A percentile compares a stretch with the other conserved stretches of the same genome.
These are phyloP conservation scores for Zygnema circumcarinatum DNA, from an alignment of 139 green algal species.

Conservation along the genomic window DNA sequence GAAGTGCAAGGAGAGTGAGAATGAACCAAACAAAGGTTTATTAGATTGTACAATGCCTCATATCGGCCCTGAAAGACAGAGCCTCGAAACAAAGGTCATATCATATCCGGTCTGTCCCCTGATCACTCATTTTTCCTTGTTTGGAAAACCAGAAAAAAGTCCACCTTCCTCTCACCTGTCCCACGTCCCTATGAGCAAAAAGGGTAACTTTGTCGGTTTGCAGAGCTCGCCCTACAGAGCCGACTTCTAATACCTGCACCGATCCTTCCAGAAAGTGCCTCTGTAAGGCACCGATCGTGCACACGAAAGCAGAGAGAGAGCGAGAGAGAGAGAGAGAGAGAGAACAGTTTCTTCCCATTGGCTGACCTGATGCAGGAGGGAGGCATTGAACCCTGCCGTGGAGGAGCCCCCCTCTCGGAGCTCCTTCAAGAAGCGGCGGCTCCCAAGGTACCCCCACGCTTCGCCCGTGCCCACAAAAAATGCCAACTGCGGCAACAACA, in stretches of 20 bases:
- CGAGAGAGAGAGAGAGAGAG: slow-evolving; percentile 11
- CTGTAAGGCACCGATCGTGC: too few species aligned
- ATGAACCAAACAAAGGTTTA: too few species aligned
- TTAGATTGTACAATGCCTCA: too few species aligned
- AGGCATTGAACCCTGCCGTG: not conserved
- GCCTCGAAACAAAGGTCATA: too few species aligned
- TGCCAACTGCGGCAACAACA: slow-evolving; percentile 25
- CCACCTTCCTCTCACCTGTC: not conserved
- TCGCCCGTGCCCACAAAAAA: slow-evolving; percentile 52
- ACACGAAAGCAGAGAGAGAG: too few species aligned
- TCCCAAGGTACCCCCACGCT: slow-evolving; percentile 49
- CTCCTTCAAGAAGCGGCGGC: slow-evolving; percentile 25
- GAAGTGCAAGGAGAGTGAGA: too few species aligned
- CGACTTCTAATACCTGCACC: slow-evolving; percentile 7
- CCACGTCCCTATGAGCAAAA: not conserved
- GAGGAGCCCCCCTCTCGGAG: not conserved
- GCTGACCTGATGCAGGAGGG: slow-evolving; percentile 12
- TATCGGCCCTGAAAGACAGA: too few species aligned
- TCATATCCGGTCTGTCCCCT: too few species aligned
- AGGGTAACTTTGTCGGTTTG: not conserved
- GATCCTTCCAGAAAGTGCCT: too few species aligned
- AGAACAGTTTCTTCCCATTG: not conserved
- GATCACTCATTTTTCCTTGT: too few species aligned
- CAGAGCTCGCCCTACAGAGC: not conserved
- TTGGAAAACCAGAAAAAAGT: too few species aligned